Percentiles rank a stretch among this genome's conserved stretches.
These are phyloP conservation scores for Ceratocystis albifundus DNA, from an alignment of 2,329 filamentous ascomycete genomes.

Conservation along the genomic window DNA sequence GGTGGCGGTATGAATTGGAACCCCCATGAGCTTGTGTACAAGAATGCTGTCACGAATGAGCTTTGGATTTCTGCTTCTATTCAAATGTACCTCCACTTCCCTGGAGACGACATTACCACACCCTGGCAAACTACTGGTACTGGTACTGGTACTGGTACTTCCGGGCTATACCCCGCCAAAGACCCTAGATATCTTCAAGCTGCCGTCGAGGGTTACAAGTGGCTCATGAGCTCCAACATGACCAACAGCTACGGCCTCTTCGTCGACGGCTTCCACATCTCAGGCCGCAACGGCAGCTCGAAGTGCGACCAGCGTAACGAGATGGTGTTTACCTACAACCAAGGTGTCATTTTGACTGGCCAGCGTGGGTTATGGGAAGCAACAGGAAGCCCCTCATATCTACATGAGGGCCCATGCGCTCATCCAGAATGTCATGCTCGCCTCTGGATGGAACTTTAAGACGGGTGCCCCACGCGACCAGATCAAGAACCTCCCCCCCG, in stretches of 20 bases:
- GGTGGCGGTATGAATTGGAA: constrained; percentile 88
- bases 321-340: constrained; percentile 93
- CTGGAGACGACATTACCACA: constrained; percentile 62
- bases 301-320: constrained; percentile 71
- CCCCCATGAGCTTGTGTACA: constrained; percentile 68
- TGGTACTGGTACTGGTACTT: constrained; percentile 26
- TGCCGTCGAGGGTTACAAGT: constrained; percentile 66
- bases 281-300: constrained; percentile 28
- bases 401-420: constrained; percentile 68
- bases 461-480: constrained; percentile 35
- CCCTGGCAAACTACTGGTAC: constrained; percentile 41
- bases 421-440: constrained; percentile 58
- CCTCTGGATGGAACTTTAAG: constrained; percentile 61
- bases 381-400: constrained; percentile 58
- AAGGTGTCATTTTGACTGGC: constrained; percentile 77
- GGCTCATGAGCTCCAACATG: constrained; percentile 73
- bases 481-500: constrained; percentile 28
- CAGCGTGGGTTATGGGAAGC: constrained; percentile 68
- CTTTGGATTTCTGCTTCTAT: constrained; percentile 76
- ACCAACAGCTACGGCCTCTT: constrained; percentile 64
- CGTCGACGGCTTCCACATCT: constrained; percentile 79
- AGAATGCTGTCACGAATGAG: constrained; percentile 93
- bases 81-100: constrained; percentile 81
- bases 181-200: constrained; percentile 59
- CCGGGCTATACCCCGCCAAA: constrained; percentile 27